Evolutionary conservation across 106 monocot species (phyloP).

Genomic region (Ottelia alismoides): DNA sequence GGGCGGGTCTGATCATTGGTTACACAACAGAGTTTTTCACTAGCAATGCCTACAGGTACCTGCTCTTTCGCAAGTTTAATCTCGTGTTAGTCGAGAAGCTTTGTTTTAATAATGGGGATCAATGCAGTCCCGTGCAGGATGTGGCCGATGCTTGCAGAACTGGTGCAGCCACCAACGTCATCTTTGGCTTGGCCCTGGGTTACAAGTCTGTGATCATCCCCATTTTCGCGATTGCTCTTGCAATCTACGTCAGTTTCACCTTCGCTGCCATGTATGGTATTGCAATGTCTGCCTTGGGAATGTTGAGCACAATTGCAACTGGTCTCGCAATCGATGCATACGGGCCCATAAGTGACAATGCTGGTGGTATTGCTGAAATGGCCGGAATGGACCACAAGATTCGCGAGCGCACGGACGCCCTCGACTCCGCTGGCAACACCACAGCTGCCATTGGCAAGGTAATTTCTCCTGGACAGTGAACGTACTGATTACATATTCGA

Average conservation of each 20-base stretch:
- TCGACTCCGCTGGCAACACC: slow-evolving; percentile 85
- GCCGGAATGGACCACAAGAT: slow-evolving; percentile 78
- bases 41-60: slow-evolving; percentile 20
- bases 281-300: slow-evolving; percentile 21
- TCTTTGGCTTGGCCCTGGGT: slow-evolving; percentile 20
- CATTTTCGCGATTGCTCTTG: slow-evolving; percentile 20
- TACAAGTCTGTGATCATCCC: slow-evolving; percentile 28
- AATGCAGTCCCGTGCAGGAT: slow-evolving; percentile 17
- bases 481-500: too few relatives aligned
- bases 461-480: too few relatives aligned
- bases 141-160: slow-evolving; percentile 25
- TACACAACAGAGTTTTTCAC: slow-evolving; percentile 21
- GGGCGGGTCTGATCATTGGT: slow-evolving; percentile 20
- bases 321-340: slow-evolving; percentile 24
- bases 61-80: not conserved
- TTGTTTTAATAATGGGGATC: too few relatives aligned
- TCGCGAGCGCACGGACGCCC: slow-evolving; percentile 78
- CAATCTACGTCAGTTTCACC: slow-evolving; percentile 23
- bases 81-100: not conserved
- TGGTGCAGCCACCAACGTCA: slow-evolving; percentile 26
- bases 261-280: slow-evolving; percentile 25
- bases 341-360: slow-evolving; percentile 43
- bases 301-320: slow-evolving; percentile 25
- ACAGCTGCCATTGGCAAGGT: slow-evolving; percentile 84
- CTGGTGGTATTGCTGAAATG: slow-evolving; percentile 98